Conservation (phyloP, 805 yeast genomes). For the Jamesozyma gamospora region DNA sequence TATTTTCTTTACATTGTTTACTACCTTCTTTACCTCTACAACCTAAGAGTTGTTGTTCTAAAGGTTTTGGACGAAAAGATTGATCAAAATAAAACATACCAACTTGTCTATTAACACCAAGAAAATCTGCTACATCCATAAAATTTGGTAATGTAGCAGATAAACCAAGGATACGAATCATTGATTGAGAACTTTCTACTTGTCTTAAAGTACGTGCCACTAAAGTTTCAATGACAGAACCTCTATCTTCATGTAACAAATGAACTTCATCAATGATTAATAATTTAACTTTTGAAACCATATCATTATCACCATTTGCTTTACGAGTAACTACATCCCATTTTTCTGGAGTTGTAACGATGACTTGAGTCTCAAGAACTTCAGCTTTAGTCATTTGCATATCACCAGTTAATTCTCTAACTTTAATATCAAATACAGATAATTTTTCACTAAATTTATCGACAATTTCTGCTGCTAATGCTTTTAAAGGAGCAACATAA, state of each 20-base stretch:
- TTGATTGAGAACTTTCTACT: slow-evolving; percentile 86
- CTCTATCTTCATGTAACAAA: slow-evolving; percentile 92
- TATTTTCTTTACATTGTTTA: slow-evolving; percentile 52
- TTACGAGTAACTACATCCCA: slow-evolving; percentile 98
- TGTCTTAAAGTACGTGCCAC: slow-evolving; percentile 92
- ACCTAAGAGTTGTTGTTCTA: slow-evolving; percentile 80
- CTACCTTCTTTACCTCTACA: slow-evolving; percentile 80
- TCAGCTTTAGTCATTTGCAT: slow-evolving; percentile 83
- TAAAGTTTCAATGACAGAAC: slow-evolving; percentile 90
- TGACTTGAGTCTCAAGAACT: slow-evolving; percentile 70
- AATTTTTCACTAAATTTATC: slow-evolving; percentile 74
- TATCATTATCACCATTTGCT: slow-evolving; percentile 76
- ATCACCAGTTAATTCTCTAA: slow-evolving; percentile 87
- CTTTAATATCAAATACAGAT: slow-evolving; percentile 77
- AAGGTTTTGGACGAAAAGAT: slow-evolving; percentile 86
- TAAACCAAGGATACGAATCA: slow-evolving; percentile 88
- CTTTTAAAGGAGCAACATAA: slow-evolving; percentile 89
- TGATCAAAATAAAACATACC: slow-evolving; percentile 95
- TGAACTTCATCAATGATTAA: slow-evolving; percentile 95
- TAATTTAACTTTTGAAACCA: slow-evolving; percentile 74
- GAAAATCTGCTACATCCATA: slow-evolving; percentile 87
- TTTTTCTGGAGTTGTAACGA: slow-evolving; percentile 91
- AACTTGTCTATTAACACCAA: slow-evolving; percentile 78
- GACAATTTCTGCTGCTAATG: slow-evolving; percentile 92
- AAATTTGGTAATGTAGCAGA: slow-evolving; percentile 92